phyloP scores from a whole-genome alignment of 495 filamentous ascomycete species.

The Penicillium daleae region DNA sequence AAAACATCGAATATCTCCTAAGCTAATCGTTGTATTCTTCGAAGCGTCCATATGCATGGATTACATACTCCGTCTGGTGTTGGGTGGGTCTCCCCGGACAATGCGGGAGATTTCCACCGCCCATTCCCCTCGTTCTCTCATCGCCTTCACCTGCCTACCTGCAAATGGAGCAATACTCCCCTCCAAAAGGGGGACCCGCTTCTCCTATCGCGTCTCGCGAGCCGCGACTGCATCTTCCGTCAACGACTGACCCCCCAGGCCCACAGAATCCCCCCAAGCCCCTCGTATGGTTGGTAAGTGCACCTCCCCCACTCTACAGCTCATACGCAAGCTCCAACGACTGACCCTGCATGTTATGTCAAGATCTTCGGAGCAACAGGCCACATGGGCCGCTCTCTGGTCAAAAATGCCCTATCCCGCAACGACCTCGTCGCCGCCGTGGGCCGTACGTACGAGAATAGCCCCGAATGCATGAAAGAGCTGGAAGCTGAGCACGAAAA shows the following conservation, averaged over 20 bases:
- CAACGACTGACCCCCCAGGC: slow-evolving; percentile 80
- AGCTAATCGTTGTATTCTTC: too few relatives aligned
- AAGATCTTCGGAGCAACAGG: slow-evolving; percentile 94
- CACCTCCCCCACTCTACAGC: slow-evolving; percentile 8
- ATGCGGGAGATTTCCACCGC: slow-evolving; percentile 10
- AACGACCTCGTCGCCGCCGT: slow-evolving; percentile 89
- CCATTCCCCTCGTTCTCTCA: slow-evolving; percentile 1
- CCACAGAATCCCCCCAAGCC: slow-evolving; percentile 71
- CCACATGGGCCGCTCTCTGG: slow-evolving; percentile 91
- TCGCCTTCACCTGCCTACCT: neutral
- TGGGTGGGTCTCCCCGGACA: neutral
- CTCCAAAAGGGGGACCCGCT: slow-evolving; percentile 29
- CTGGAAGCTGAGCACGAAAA: slow-evolving; percentile 58
- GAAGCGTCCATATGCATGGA: too few relatives aligned
- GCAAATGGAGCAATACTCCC: slow-evolving; percentile 42
- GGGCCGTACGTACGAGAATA: slow-evolving; percentile 82
- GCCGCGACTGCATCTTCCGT: slow-evolving; percentile 62
- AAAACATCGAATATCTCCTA: too few relatives aligned
- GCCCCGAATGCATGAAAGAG: slow-evolving; percentile 65
- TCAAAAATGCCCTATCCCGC: slow-evolving; percentile 76
- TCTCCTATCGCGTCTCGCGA: slow-evolving; percentile 39
- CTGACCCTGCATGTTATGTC: slow-evolving; percentile 2
- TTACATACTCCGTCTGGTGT: too few relatives aligned
- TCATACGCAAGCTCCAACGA: neutral
- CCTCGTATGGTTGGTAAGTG: slow-evolving; percentile 79